These are phyloP conservation scores for Periconia macrospinosa DNA, from an alignment of 2,329 filamentous ascomycete genomes.

Conservation along the genomic window DNA sequence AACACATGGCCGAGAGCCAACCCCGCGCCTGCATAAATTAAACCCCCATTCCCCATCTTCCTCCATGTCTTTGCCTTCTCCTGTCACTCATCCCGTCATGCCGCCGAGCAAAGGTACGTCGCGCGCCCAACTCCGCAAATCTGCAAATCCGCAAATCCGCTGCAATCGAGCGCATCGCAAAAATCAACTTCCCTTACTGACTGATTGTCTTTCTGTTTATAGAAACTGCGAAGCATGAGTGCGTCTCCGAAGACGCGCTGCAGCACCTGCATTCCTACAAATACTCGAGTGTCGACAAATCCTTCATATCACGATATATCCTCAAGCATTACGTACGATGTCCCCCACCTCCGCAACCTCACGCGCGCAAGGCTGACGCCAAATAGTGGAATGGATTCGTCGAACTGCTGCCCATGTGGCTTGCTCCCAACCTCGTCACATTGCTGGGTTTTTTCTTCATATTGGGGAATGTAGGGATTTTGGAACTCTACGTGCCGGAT, in stretches of 20 bases:
- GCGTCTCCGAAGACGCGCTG: slow-evolving; percentile 85
- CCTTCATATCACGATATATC: slow-evolving; percentile 88
- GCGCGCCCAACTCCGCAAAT: not conserved
- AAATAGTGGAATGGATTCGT: slow-evolving; percentile 94
- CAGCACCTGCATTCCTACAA: slow-evolving; percentile 93
- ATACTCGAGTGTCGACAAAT: slow-evolving; percentile 96
- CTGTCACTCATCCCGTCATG: slow-evolving; percentile 42
- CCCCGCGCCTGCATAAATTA: slow-evolving; percentile 21
- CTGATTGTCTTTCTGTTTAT: not conserved
- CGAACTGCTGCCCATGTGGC: slow-evolving; percentile 88
- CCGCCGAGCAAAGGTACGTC: slow-evolving; percentile 40
- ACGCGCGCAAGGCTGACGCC: slow-evolving; percentile 22
- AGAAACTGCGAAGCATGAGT: slow-evolving; percentile 68
- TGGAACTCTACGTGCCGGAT: slow-evolving; percentile 85
- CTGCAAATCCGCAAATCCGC: no score
- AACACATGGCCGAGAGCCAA: slow-evolving; percentile 9
- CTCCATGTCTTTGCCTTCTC: slow-evolving; percentile 40
- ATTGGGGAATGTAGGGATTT: slow-evolving; percentile 73
- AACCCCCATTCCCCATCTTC: slow-evolving; percentile 15
- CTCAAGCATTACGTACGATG: slow-evolving; percentile 86
- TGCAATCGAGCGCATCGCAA: no score
- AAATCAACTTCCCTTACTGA: not conserved
- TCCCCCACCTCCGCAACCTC: slow-evolving; percentile 3
- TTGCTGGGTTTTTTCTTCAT: slow-evolving; percentile 95
- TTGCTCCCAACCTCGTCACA: slow-evolving; percentile 97